Evolutionary conservation across 176 grass and related monocot genomes (phyloP).

Genomic region (Oryza punctata): DNA sequence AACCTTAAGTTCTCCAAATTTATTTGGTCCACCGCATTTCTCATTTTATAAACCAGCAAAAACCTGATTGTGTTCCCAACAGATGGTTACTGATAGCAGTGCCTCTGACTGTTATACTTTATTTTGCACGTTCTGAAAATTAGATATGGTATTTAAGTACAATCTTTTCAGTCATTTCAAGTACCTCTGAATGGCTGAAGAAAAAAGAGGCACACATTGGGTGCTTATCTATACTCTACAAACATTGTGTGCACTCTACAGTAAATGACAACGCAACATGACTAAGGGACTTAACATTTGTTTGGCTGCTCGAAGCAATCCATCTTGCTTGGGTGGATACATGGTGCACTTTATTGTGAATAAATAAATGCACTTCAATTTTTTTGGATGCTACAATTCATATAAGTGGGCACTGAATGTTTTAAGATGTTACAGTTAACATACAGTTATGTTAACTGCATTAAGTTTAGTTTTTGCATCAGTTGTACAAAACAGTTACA

Average conservation of each 20-base stretch:
- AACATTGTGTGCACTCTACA: not conserved
- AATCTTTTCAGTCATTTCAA: slow-evolving; percentile 3
- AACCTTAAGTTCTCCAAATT: not conserved
- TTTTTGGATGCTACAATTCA: not conserved
- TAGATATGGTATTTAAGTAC: not conserved
- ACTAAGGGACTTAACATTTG: not conserved
- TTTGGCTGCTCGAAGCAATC: slow-evolving; percentile 8
- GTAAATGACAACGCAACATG: not conserved
- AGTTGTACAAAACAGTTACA: not conserved
- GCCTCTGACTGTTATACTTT: not conserved
- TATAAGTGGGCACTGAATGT: not conserved
- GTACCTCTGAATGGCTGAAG: not conserved
- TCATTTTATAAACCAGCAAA: not conserved
- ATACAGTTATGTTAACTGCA: not conserved
- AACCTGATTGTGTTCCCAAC: not conserved
- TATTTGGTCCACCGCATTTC: not conserved
- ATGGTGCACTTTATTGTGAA: not conserved
- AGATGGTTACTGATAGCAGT: not conserved
- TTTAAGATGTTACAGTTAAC: not conserved
- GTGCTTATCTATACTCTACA: slow-evolving; percentile 23
- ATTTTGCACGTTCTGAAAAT: not conserved
- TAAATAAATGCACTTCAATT: not conserved
- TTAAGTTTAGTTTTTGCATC: not conserved
- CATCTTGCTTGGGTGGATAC: not conserved
- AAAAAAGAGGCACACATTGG: not conserved